Conservation (phyloP, 176 grass and related monocot genomes). For the Alopecurus myosuroides region DNA sequence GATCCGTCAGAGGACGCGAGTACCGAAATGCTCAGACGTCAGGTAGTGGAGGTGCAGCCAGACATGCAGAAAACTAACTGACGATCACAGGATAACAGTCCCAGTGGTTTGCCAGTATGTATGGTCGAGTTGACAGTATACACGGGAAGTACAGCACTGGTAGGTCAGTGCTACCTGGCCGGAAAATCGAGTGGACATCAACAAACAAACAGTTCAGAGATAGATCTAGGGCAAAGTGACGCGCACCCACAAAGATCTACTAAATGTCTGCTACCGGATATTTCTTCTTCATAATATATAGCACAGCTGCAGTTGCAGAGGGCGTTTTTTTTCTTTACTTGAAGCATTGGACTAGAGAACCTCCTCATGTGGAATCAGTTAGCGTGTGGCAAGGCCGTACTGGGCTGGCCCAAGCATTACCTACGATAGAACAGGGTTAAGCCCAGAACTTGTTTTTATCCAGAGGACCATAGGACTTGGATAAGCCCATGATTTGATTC, state of each 20-base stretch:
- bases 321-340: neutral
- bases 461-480: too few relatives aligned
- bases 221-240: neutral
- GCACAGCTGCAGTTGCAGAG: neutral
- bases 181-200: neutral
- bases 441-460: too few relatives aligned
- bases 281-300: neutral
- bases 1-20: neutral
- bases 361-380: slow-evolving; percentile 31
- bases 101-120: neutral
- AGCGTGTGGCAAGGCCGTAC: neutral
- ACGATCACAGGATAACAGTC: neutral
- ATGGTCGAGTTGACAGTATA: neutral
- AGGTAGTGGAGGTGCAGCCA: neutral
- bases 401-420: neutral
- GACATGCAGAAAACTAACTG: neutral
- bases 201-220: neutral
- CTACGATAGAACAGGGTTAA: too few relatives aligned
- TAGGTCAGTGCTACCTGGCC: neutral
- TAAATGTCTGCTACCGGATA: slow-evolving; percentile 23
- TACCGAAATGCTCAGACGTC: neutral
- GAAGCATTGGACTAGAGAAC: slow-evolving; percentile 14
- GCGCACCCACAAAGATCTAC: slow-evolving; percentile 20
- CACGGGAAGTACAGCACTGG: neutral
- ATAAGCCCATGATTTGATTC: too few relatives aligned